These are phyloP conservation scores for Backusella australiensis DNA, from an alignment of 192 early-diverging fungal species.

Conservation along the genomic window DNA sequence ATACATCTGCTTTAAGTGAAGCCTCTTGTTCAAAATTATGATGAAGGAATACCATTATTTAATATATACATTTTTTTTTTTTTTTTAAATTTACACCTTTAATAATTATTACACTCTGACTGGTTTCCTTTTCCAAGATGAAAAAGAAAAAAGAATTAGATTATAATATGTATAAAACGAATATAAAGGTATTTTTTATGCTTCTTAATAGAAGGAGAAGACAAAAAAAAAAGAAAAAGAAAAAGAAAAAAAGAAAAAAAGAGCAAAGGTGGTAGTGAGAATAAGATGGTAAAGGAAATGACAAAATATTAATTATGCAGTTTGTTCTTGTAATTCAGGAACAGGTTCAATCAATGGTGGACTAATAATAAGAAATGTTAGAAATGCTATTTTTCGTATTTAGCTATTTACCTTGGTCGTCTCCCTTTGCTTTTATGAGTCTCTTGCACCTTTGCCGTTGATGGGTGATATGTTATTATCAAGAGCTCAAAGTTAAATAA, in stretches of 20 bases:
- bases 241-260: no score
- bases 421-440: conserved; percentile 10
- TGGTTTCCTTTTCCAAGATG: background rate
- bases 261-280: background rate
- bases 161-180: background rate
- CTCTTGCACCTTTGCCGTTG: conserved; percentile 3
- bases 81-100: background rate
- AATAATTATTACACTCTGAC: background rate
- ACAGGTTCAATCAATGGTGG: conserved; percentile 9
- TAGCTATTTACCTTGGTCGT: background rate
- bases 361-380: background rate
- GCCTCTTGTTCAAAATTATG: background rate
- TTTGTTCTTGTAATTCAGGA: background rate
- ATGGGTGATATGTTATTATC: conserved; percentile 23
- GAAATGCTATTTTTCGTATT: background rate
- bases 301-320: background rate
- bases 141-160: background rate
- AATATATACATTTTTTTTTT: background rate
- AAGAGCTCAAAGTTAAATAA: conserved; percentile 76
- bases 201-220: no score
- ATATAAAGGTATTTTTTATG: no score
- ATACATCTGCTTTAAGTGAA: no score
- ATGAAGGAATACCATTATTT: background rate
- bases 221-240: no score
- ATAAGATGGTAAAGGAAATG: background rate